Evolutionary conservation across 2,329 filamentous ascomycete genomes (phyloP), one percentile per base, ranked within the genome.

Genomic region (Nakataea oryzae): DNA sequence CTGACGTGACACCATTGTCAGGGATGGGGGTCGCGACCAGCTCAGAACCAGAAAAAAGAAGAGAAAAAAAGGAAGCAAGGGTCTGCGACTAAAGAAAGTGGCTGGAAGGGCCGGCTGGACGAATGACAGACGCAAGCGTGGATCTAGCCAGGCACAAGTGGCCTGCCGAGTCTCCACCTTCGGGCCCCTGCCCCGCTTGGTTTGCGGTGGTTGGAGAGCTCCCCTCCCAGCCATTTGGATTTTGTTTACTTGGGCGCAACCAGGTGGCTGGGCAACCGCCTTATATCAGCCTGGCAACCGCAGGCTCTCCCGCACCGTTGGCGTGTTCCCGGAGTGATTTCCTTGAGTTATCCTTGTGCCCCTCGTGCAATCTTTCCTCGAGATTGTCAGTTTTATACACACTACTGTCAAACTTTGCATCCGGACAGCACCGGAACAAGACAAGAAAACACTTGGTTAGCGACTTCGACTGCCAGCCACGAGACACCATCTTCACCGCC

Each of bases 241-340:
- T 72, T 73, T 74, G 71, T 74, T 74, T 72, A 74, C 72, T 70
- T 63, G 62, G 41, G 62, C 57, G 64, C 73, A 74, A 70, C 63
- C 64, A 62, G 74, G 76, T 80, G 78, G 78, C 78, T 74, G 77
- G 78, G 76, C 77, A 80, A 79, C 78, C 69, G 69, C 64, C 66
- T 67, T 65, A 73, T 77, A 76, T 76, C 76, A 69, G 68, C 62
- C 62, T 56, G 11, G 41, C 41, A 50, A 50, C 41, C 24, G 41
- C 41, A 50, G 24, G 41, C 41, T 17, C 41, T 9, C 21, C 41
- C 21, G 41, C 41, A n/a, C 24, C 21, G 21, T 50, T 24, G 41
- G 14, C 1, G 24, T 50, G 41, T 50, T n/a, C 21, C 41, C 21
- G 41, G 24, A 50, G 41, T 50, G 41, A 50, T 50, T 50, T 17